Evolutionary conservation across 495 filamentous ascomycete genomes (phyloP).

Genomic region (Penicillium pulvis): DNA sequence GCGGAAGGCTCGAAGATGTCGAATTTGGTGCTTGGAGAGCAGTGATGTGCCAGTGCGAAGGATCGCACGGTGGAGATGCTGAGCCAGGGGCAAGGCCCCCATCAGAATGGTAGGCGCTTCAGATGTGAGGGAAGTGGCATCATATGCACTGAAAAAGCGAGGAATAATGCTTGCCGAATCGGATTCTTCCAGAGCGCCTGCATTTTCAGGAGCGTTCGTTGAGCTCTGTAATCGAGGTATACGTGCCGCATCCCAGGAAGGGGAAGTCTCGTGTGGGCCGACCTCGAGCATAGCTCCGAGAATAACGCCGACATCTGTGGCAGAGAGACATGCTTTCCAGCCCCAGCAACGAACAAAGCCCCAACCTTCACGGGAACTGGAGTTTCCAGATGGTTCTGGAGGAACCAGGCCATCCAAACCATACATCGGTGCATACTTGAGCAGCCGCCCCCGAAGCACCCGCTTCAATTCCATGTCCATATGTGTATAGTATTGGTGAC

Average conservation of each 20-base stretch:
- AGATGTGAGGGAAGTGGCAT: conserved; percentile 64
- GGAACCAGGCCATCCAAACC: conserved; percentile 92
- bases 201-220: conserved; percentile 36
- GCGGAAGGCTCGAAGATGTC: conserved; percentile 86
- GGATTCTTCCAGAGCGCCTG: conserved; percentile 28
- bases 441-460: conserved; percentile 77
- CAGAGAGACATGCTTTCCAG: conserved; percentile 91
- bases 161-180: conserved; percentile 44
- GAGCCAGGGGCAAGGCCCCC: conserved; percentile 80
- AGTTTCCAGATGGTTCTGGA: conserved; percentile 53
- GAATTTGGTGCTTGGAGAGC: conserved; percentile 90
- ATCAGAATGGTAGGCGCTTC: conserved; percentile 50
- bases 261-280: conserved; percentile 51
- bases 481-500: conserved; percentile 92
- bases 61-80: conserved; percentile 88
- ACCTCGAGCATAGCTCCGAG: conserved; percentile 92
- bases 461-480: conserved; percentile 98
- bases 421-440: conserved; percentile 88
- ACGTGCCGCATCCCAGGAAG: conserved; percentile 41
- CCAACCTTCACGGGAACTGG: conserved; percentile 74
- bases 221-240: conserved; percentile 35
- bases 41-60: conserved; percentile 89
- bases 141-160: conserved; percentile 93
- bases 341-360: conserved; percentile 98
- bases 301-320: conserved; percentile 87